Conservation (phyloP, 495 filamentous ascomycete species). For the Copromyces sp. region DNA sequence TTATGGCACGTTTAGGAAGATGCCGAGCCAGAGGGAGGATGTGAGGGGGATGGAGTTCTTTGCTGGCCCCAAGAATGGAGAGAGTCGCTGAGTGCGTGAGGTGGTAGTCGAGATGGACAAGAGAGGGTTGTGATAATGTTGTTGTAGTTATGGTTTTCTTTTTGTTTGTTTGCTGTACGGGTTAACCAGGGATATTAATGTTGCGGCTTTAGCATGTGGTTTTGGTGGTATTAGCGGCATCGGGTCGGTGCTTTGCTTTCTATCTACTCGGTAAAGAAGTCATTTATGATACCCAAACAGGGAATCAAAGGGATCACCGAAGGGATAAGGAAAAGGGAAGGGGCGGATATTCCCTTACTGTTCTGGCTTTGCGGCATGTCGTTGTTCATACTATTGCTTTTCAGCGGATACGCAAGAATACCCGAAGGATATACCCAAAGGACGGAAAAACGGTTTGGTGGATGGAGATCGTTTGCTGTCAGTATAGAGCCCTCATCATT, state of each 20-base stretch:
- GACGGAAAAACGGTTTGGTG: not conserved
- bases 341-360: not conserved
- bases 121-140: not conserved
- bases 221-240: not conserved
- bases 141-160: too few relatives aligned
- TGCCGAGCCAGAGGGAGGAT: not conserved
- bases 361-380: not conserved
- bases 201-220: not conserved
- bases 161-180: not conserved
- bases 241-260: too few relatives aligned
- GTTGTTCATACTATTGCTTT: not conserved
- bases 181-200: not conserved
- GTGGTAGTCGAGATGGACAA: not conserved
- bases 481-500: not conserved
- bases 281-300: not conserved
- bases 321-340: not conserved
- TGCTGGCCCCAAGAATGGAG: not conserved
- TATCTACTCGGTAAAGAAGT: not conserved
- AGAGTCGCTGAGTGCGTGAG: not conserved
- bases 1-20: not conserved
- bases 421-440: not conserved
- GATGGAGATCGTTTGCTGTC: not conserved
- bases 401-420: not conserved
- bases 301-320: not conserved
- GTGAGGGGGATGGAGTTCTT: not conserved